Evolutionary conservation across 768 basidiomycete species (phyloP), one percentile per base, ranked within the genome.

Genomic region (Boletus huronensis): DNA sequence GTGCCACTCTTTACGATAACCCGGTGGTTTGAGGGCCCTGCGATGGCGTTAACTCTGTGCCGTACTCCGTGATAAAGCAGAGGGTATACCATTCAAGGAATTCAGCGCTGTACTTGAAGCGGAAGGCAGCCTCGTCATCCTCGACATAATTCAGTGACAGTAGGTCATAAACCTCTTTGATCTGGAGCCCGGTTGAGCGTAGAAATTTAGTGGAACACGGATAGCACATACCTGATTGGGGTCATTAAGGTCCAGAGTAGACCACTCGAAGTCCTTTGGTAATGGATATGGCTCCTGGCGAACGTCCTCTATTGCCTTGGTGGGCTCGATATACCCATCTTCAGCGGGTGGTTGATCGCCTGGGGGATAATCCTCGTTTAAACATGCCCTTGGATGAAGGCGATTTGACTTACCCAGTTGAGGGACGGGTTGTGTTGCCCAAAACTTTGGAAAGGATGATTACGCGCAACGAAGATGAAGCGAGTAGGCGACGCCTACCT

Each of bases 391-490:
- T 31, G 31, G 29, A 49, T 17, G 10, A 28, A 19, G 41, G n/a
- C 14, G 13, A 51, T 41, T 17, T 43, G 31, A 25, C 70, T 62
- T 64, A 85, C 90, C 89, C 52, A 83, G 72, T 65, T 94, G 92
- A n/a, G 93, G 90, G 7, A 99, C 97, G 3, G 97, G 97, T 70
- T 99, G 97, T 6, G 96, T 98, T 32, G 78, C 83, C 97, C 97
- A 98, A 74, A 99, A 99, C 94, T 93, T 93, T 63, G 23, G 13
- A 49, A 31, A 52, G 9, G 25, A 25, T 25, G 25, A 58, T 51
- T 52, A 60, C 48, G 54, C 31, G 56, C 43, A 23, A 46, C 49
- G 35, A 61, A 48, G 36, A 47, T 16, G 16, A 29, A 26, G 38
- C 36, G n/a, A 61, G 28, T 31, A 14, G 34, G 9, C 21, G 26